These are phyloP conservation scores for Trifolium dubium DNA, from an alignment of 306 rosid genomes.

Conservation along the genomic window DNA sequence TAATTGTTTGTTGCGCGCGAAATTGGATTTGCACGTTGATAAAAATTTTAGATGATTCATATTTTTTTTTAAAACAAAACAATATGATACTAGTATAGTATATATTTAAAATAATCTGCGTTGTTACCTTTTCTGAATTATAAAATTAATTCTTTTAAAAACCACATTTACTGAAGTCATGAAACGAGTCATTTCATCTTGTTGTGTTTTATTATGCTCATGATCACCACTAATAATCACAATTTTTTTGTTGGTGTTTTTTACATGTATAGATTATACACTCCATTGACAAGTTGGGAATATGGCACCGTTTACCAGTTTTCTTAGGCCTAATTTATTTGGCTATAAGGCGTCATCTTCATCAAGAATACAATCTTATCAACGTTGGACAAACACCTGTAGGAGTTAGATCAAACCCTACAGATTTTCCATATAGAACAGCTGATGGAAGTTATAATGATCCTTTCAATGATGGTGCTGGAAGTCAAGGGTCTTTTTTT, in stretches of 20 bases:
- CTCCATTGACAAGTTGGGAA: slow-evolving; percentile 56
- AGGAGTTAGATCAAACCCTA: slow-evolving; percentile 55
- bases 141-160: too few relatives aligned
- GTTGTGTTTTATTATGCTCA: background rate
- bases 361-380: slow-evolving; percentile 58
- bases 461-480: slow-evolving; percentile 62
- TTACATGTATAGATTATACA: slow-evolving; percentile 55
- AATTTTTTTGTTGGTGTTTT: background rate
- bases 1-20: background rate
- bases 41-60: background rate
- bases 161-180: too few relatives aligned
- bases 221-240: background rate
- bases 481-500: slow-evolving; percentile 58
- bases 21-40: too few relatives aligned
- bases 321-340: slow-evolving; percentile 51
- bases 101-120: too few relatives aligned
- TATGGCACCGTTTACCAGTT: slow-evolving; percentile 65
- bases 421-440: slow-evolving; percentile 57
- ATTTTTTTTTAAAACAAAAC: too few relatives aligned
- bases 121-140: too few relatives aligned
- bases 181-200: too few relatives aligned
- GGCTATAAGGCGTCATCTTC: slow-evolving; percentile 53
- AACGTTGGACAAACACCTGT: slow-evolving; percentile 58
- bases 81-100: too few relatives aligned
- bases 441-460: slow-evolving; percentile 58